Percentiles rank a stretch among this genome's conserved stretches.
phyloP scores from a whole-genome alignment of 2,329 filamentous ascomycete genomes.

The Penicillium sp. region DNA sequence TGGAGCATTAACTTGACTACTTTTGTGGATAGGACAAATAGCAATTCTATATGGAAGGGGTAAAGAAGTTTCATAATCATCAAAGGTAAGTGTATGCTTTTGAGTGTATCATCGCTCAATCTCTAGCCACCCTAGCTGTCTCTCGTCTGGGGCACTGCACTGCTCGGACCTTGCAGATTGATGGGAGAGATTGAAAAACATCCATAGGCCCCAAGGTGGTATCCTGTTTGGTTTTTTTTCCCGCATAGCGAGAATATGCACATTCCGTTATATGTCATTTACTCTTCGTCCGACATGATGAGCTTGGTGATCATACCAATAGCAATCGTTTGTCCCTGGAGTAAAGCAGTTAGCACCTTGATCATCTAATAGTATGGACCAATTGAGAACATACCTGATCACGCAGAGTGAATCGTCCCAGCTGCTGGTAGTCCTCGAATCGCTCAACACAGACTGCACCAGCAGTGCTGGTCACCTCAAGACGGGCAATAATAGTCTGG shows the following conservation, averaged over 20 bases:
- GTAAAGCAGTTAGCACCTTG: constrained; percentile 29
- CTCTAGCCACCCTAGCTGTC: constrained; percentile 29
- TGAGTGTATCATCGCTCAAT: constrained; percentile 32
- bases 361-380: constrained; percentile 15
- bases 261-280: constrained; percentile 19
- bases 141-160: constrained; percentile 20
- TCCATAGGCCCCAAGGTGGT: neutral
- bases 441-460: constrained; percentile 89
- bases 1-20: constrained; percentile 18
- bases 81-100: constrained; percentile 34
- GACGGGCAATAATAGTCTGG: constrained; percentile 86
- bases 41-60: constrained; percentile 35
- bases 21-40: constrained; percentile 31
- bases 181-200: constrained; percentile 3
- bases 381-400: constrained; percentile 69
- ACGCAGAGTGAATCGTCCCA: constrained; percentile 87
- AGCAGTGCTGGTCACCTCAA: constrained; percentile 84
- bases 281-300: constrained; percentile 48
- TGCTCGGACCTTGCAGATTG: constrained; percentile 9
- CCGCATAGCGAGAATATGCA: constrained; percentile 10
- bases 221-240: constrained; percentile 19
- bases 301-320: constrained; percentile 99
- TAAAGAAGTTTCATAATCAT: constrained; percentile 42
- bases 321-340: constrained; percentile 94
- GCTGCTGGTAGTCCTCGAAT: constrained; percentile 95